Evolutionary conservation across 345 rosid species (phyloP).

Genomic region (Euphorbia tirucalli): DNA sequence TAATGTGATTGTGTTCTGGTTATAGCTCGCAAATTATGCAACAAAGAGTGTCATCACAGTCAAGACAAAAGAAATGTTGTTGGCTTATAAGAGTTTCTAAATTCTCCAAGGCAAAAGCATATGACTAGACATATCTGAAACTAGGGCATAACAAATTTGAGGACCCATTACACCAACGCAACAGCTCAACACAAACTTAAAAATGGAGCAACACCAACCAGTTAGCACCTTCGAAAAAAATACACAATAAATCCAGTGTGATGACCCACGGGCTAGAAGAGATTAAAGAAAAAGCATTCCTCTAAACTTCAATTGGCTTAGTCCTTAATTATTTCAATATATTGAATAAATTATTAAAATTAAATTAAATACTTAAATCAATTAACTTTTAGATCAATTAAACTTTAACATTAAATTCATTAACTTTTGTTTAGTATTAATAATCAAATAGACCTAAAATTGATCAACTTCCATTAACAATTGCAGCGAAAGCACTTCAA

Average conservation of each 20-base stretch:
- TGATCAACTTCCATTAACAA: background rate
- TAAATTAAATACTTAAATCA: no score
- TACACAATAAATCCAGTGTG: background rate
- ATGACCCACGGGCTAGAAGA: background rate
- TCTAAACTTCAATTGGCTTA: background rate
- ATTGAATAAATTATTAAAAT: no score
- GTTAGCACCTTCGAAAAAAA: background rate
- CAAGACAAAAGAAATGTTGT: background rate
- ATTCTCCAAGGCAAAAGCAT: background rate
- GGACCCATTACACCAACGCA: background rate
- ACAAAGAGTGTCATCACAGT: background rate
- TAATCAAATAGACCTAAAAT: no score
- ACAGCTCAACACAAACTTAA: background rate
- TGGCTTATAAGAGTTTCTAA: background rate
- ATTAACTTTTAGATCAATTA: no score
- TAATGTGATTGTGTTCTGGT: background rate
- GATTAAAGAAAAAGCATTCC: background rate
- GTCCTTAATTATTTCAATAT: background rate
- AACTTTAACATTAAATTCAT: no score
- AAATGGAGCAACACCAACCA: background rate
- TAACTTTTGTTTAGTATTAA: no score
- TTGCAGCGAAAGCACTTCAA: background rate
- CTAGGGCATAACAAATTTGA: background rate
- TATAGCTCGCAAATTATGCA: background rate
- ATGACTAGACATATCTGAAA: no score